Conservation (phyloP, 768 basidiomycete genomes). For the Flagelloscypha sp. region DNA sequence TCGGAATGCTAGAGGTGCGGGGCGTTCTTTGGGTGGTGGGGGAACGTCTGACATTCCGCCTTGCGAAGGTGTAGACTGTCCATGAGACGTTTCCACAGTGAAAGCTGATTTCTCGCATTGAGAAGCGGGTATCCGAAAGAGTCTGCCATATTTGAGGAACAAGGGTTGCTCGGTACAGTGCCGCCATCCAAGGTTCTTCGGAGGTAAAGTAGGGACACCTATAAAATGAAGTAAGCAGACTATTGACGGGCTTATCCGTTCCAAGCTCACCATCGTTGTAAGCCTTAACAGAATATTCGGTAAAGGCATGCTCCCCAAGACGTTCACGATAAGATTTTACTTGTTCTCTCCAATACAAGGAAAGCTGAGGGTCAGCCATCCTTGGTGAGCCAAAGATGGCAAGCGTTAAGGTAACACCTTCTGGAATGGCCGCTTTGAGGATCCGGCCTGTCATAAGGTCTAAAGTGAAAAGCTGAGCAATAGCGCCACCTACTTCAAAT, state of each 20-base stretch:
- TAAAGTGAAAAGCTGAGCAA: conserved; percentile 42
- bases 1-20: no score
- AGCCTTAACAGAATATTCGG: conserved; percentile 43
- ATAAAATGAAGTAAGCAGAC: conserved; percentile 5
- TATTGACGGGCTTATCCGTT: not conserved
- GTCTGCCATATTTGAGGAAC: conserved; percentile 38
- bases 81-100: conserved; percentile 6
- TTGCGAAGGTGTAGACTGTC: no score
- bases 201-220: conserved; percentile 57
- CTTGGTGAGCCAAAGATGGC: conserved; percentile 46
- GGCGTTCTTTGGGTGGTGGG: no score
- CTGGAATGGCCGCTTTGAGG: conserved; percentile 16
- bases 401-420: conserved; percentile 29
- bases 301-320: conserved; percentile 28
- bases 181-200: conserved; percentile 38
- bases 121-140: conserved; percentile 38
- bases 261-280: conserved; percentile 45
- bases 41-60: no score
- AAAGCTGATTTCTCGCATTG: conserved; percentile 43
- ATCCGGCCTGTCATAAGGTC: conserved; percentile 31
- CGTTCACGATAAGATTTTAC: conserved; percentile 24
- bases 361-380: conserved; percentile 36
- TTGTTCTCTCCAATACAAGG: conserved; percentile 31
- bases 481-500: no score
- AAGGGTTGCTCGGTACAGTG: conserved; percentile 42